Base-by-base conservation (phyloP, 495 filamentous ascomycete genomes). In the Penicillium cosmopolitanum region DNA sequence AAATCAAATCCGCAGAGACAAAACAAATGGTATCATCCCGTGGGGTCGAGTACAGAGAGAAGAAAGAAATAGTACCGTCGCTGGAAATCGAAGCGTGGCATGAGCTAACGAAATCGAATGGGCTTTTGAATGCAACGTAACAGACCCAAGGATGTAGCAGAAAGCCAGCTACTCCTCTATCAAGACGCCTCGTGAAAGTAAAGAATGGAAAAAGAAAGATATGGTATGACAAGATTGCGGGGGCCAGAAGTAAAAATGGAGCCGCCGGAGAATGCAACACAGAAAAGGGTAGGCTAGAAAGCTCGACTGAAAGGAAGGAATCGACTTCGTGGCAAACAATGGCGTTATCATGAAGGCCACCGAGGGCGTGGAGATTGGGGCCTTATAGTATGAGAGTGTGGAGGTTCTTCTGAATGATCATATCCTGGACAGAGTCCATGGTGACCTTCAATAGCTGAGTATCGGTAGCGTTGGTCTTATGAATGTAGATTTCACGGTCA, bases 371-470 rank as follows among this genome's bases (percentile, higher is more conserved):
- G 51, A 55, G 51, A 34, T 44, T 50, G 47, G 55, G 58, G 54
- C 55, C 69, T 93, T 85, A 98, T 78, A 98, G 85, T 68, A 98
- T 96, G 65, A 98, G 79, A 70, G 89, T 88, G 77, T 96, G 91
- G 57, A 98, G 82, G 74, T 98, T 98, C 74, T 92, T 89, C 80
- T 98, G 95, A 65, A 98, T 94, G 74, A 98, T 98, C 90, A 98
- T 98, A 71, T 98, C 95, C 70, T 98, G 95, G 35, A 98, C 95
- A 28, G 90, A 96, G 55, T 85, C 84, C 95, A 98, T 98, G 23
- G 95, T 98, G 64, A 94, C 96, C 77, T 97, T 97, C 55, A 98
- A 81, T 53, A 98, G 77, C 70, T 96, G 95, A 35, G 93, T 97
- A 73, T 97, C 93, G 10, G 93, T 97, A 7, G 93, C 93, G 65